Evolutionary conservation across 2,329 filamentous ascomycete species (phyloP), one percentile per base, ranked within the genome.

Genomic region (Plectosphaerella sp.): DNA sequence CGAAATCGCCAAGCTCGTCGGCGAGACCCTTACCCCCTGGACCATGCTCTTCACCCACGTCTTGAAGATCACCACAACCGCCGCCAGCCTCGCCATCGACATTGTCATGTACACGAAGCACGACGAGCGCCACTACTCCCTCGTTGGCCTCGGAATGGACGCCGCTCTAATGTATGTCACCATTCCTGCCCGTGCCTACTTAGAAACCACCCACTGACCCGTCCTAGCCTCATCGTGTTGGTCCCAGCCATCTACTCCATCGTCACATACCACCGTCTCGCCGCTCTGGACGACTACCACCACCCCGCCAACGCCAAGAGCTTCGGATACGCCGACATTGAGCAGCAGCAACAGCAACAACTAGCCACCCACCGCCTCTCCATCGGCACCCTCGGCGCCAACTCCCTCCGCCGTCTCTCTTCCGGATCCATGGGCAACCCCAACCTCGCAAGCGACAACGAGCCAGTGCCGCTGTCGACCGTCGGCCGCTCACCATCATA

Each of bases 1-100:
- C 53, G 76, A 80, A 56, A 69, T 80, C 33, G 72, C 68, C 43
- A 74, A 68, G 57, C 74, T 71, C 52, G 68, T 72, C 47, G 67
- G 72, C 28, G 77, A 82, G 61, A 71, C 73, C 1, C 62, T 83
- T 50, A 82, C 80, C 11, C 79, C 80, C 2, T 76, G 79, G 63
- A 74, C 73, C 5, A 73, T 83, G 68, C 64, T 83, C 4, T 74
- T 77, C 55, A 74, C 73, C 16, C 75, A 80, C 54, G 63, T 76
- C 52, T 57, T 82, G 59, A 82, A 81, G 58, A 56, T 77, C 43
- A 69, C 72, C 0, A 72, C 78, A 18, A 71, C 77, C 0, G 57
- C 67, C 7, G 72, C 71, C 36, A 75, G 78, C 24, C 65, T 83
- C 22, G 74, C 67, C 1, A 67, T 83, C 24, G 78, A 83, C 53